Base-by-base conservation (phyloP, 2,329 filamentous ascomycete species). In the Cadophora gregata region DNA sequence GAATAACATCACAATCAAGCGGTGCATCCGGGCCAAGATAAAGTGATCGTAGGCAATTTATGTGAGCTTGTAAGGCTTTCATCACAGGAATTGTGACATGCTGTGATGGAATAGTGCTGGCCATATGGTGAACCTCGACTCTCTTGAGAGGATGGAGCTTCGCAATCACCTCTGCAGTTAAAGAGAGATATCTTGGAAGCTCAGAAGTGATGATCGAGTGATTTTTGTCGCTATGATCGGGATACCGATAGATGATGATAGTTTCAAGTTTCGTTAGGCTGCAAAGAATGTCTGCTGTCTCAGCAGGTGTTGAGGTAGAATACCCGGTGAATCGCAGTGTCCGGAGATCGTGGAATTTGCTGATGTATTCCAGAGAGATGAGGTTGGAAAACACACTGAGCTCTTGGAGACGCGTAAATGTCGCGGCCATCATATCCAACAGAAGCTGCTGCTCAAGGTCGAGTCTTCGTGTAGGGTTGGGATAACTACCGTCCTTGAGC, bases 371-470 rank as follows among this genome's bases (percentile, higher is more conserved):
- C 31, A 69, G 64, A 4, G 58, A 55, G 2, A 65, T 6, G 2
- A 56, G 53, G 10, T 56, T 48, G 0, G 67, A 69, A 7, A 62
- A 56, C n/a, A 59, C 14, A 1, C 59, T 56, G 14, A 69, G 42
- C 6, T 55, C 38, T 36, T 59, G 42, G 6, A 66, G 25, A 9
- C 59, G n/a, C 4, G 51, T 53, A n/a, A 59, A 69, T 9, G 51
- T 27, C 24, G 59, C 27, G 7, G 64, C 29, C n/a, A 69, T 55
- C 59, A 69, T 66, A 19, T 67, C 64, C 7, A 69, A 45, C n/a
- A 69, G 51, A 14, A 69, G 21, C 24, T 69, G 24, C 67, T 69
- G 67, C 62, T 67, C 59, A 36, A 61, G 27, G 7, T 63, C 24
- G 16, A 53, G 55, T 29, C 50, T 27, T 7, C 42, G 59, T 9